Conservation (phyloP, 805 yeast species). For the Jamesozyma hellenica region DNA sequence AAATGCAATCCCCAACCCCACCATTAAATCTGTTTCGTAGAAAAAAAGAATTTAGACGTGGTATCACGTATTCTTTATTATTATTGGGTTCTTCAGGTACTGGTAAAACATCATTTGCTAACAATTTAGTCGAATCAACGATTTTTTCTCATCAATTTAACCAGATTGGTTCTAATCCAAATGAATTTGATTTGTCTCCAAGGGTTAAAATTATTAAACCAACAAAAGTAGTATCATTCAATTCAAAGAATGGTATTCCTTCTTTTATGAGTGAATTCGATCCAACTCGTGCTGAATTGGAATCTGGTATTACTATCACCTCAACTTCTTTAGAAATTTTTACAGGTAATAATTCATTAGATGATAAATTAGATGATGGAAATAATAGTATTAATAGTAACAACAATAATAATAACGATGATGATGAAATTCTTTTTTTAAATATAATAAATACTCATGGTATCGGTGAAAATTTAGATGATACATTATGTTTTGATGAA, state of each 20-base stretch:
- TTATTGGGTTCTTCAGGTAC: conserved; percentile 66
- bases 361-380: conserved; percentile 3
- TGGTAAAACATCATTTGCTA: conserved; percentile 69
- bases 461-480: conserved; percentile 69
- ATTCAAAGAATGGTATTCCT: conserved; percentile 52
- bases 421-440: conserved; percentile 38
- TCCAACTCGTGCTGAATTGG: conserved; percentile 48
- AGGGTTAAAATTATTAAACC: conserved; percentile 23
- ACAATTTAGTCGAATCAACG: conserved; percentile 53
- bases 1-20: conserved; percentile 10
- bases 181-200: conserved; percentile 11
- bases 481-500: conserved; percentile 55
- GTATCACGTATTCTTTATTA: conserved; percentile 64
- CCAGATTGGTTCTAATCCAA: conserved; percentile 22
- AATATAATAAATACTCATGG: conserved; percentile 67
- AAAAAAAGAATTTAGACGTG: conserved; percentile 61
- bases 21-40: conserved; percentile 32
- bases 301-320: conserved; percentile 69
- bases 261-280: conserved; percentile 52
- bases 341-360: no score
- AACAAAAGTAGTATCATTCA: conserved; percentile 39
- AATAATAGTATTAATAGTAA: conserved; percentile 3
- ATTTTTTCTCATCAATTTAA: conserved; percentile 52
- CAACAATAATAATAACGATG: conserved; percentile 6
- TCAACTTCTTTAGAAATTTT: conserved; percentile 27